Conservation (phyloP, 148 eudicot species). For the Heliosperma pusillum region DNA sequence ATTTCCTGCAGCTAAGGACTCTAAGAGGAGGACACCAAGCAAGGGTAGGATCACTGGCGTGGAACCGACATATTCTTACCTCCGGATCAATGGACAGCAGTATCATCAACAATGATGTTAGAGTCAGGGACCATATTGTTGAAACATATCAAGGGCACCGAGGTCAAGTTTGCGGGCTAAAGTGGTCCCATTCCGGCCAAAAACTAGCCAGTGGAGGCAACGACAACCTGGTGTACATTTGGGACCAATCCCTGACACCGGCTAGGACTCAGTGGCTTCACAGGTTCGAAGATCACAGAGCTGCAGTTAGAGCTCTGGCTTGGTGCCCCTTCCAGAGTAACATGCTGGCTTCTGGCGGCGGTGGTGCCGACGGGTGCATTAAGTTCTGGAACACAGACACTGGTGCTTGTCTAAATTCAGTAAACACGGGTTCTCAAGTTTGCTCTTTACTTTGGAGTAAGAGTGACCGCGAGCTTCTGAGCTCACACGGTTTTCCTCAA, state of each 20-base stretch:
- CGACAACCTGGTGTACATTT: constrained; percentile 72
- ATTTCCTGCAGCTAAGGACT: no score
- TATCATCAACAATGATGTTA: constrained; percentile 67
- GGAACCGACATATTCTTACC: constrained; percentile 71
- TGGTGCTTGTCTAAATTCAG: constrained; percentile 76
- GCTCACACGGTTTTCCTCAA: constrained; percentile 78
- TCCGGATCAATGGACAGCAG: constrained; percentile 74
- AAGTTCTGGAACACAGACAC: constrained; percentile 95
- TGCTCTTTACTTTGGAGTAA: constrained; percentile 83
- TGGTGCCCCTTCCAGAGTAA: constrained; percentile 94
- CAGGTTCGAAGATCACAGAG: constrained; percentile 80
- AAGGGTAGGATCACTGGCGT: constrained; percentile 67
- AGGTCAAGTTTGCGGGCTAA: constrained; percentile 75
- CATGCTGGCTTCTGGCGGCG: constrained; percentile 82
- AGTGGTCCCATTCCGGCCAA: constrained; percentile 74
- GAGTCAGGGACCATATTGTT: constrained; percentile 50
- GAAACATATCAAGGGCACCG: constrained; percentile 63
- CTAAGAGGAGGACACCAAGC: constrained; percentile 67
- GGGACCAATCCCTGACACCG: constrained; percentile 68
- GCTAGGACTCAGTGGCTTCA: constrained; percentile 61
- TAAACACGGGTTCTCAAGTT: constrained; percentile 80
- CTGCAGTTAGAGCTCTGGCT: constrained; percentile 85
- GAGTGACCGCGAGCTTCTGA: constrained; percentile 70
- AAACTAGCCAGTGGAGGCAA: constrained; percentile 84
- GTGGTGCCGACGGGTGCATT: constrained; percentile 66